Base-by-base conservation (phyloP, 129 eudicot species). In the Lonicera japonica region DNA sequence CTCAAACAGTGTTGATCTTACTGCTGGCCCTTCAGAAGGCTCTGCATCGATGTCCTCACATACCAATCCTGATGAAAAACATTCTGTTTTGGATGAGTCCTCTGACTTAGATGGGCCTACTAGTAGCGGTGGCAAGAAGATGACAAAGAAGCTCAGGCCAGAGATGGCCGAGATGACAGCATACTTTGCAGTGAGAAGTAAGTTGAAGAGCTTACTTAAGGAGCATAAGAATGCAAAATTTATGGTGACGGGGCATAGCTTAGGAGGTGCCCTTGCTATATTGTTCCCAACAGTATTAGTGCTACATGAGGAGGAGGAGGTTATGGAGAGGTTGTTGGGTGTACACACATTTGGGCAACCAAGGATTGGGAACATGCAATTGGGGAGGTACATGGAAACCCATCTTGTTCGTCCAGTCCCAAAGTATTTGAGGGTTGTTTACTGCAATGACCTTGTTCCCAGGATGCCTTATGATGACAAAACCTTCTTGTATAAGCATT, bases 321-420 rank as follows among this genome's bases (percentile, higher is more conserved):
- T 85, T 51, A 67, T 92, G 78, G 57, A 76, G 52, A 70, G 91
- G 74, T 64, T 92, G 76, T 69, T 80, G 74, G 88, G 84, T 0
- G 81, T 92, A 22, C 94, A 87, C 76, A 92, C 99, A 18, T 92
- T 72, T 21, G 99, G 99, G 21, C 99, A 92, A 59, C 99, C 99
- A 3, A 80, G 99, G 58, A 50, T 92, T 17, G 96, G 91, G 29
- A 80, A 85, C 48, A 55, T 77, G 66, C 77, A 80, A 22, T 58
- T 92, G 46, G 88, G 98, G 68, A 76, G 65, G 70, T 85, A 38
- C 59, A 81, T 92, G 83, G 89, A 85, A 71, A 79, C 90, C 20
- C 79, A 74, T 63, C 51, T 92, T 19, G 78, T 80, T 48, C 54
- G 63, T 38, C 95, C 94, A 3, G 66, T 17, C 17, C 70, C 82